Conservation (phyloP, 1,284 basidiomycete species). For the Boletus sp. region DNA sequence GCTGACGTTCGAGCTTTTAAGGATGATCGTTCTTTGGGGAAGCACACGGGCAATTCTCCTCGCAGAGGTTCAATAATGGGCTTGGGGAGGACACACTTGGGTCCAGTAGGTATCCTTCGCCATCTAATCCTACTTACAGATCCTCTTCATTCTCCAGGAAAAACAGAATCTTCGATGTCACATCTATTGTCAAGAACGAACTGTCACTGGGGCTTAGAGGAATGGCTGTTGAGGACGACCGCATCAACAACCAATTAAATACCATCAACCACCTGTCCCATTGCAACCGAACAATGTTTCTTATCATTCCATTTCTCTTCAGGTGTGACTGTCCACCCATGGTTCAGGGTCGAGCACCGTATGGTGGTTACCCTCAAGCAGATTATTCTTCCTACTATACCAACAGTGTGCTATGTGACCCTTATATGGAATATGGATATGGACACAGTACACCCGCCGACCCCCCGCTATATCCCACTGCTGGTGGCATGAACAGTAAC, state of each 20-base stretch:
- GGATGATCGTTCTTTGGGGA: conserved; percentile 51
- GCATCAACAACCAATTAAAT: conserved; percentile 34
- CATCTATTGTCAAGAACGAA: conserved; percentile 51
- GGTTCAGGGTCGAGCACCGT: conserved; percentile 48
- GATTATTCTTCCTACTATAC: conserved; percentile 60
- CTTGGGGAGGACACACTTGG: conserved; percentile 42
- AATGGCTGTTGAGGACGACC: conserved; percentile 68
- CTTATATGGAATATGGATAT: conserved; percentile 55
- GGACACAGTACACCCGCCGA: conserved; percentile 52
- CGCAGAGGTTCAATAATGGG: conserved; percentile 51
- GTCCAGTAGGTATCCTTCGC: conserved; percentile 45
- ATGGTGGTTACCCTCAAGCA: conserved; percentile 49
- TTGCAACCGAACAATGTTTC: conserved; percentile 25
- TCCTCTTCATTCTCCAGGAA: conserved; percentile 37
- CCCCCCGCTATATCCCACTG: conserved; percentile 50
- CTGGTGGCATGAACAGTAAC: conserved; percentile 40
- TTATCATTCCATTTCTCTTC: conserved; percentile 30
- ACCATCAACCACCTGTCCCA: conserved; percentile 27
- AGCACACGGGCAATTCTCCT: conserved; percentile 50
- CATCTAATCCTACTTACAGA: conserved; percentile 42
- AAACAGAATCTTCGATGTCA: conserved; percentile 43
- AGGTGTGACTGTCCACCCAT: conserved; percentile 41
- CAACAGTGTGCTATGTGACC: conserved; percentile 43
- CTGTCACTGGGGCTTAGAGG: conserved; percentile 58
- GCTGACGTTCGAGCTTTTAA: conserved; percentile 28